Evolutionary conservation across 2,329 filamentous ascomycete genomes (phyloP).

Genomic region (Sclerotinia borealis): DNA sequence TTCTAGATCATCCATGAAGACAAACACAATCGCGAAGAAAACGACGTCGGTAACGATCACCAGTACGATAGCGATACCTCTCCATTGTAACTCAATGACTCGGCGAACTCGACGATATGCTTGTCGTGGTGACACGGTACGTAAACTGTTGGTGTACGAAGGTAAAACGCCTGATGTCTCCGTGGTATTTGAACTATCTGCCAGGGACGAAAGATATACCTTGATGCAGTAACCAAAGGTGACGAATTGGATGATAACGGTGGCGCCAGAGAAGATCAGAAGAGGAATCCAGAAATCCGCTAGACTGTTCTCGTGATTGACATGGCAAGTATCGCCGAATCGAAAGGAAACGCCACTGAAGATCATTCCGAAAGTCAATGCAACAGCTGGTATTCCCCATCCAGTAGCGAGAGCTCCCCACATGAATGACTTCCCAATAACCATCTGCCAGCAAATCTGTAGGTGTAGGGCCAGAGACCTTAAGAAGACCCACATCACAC

Average conservation of each 20-base stretch:
- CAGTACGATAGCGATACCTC: conserved; percentile 81
- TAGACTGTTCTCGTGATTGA: conserved; percentile 81
- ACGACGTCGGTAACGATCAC: conserved; percentile 88
- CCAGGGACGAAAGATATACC: conserved; percentile 81
- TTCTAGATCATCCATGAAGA: conserved; percentile 70
- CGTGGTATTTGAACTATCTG: conserved; percentile 65
- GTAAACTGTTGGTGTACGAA: conserved; percentile 68
- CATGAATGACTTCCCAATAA: conserved; percentile 86
- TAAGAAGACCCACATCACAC: conserved; percentile 85
- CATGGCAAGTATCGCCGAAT: conserved; percentile 85
- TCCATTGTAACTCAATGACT: conserved; percentile 89
- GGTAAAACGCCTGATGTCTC: conserved; percentile 63
- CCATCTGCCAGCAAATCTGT: conserved; percentile 95
- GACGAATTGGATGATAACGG: conserved; percentile 72
- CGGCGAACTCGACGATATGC: conserved; percentile 82
- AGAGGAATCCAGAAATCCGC: conserved; percentile 87
- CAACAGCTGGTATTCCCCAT: conserved; percentile 76
- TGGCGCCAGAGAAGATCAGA: conserved; percentile 67
- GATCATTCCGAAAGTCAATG: conserved; percentile 69
- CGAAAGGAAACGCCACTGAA: conserved; percentile 91
- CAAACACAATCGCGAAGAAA: conserved; percentile 88
- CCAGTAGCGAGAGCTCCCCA: conserved; percentile 72
- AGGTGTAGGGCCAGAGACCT: conserved; percentile 88
- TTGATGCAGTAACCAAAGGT: conserved; percentile 93
- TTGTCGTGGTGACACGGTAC: conserved; percentile 70